phyloP scores from a whole-genome alignment of 345 rosid species.

The Acer negundo region DNA sequence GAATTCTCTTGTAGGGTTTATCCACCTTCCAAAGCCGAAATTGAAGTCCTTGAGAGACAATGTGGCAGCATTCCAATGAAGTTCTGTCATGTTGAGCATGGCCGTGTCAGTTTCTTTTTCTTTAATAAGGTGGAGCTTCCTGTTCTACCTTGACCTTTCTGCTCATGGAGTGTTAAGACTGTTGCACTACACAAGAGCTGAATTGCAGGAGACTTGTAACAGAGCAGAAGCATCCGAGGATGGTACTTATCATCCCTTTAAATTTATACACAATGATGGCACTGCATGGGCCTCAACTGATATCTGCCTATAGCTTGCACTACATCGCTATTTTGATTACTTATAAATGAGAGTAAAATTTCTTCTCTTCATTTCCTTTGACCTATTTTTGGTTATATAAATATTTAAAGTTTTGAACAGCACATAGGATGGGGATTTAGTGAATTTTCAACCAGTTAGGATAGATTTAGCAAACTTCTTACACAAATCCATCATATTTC shows the following conservation, averaged over 20 bases:
- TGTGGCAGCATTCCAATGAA: slow-evolving; percentile 46
- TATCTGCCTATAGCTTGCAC: neutral
- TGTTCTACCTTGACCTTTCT: slow-evolving; percentile 41
- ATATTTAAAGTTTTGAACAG: neutral
- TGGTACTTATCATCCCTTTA: neutral
- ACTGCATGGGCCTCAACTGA: neutral
- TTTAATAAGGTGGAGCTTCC: slow-evolving; percentile 48
- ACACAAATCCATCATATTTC: neutral
- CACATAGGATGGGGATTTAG: neutral
- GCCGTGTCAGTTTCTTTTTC: slow-evolving; percentile 71
- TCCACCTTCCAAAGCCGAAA: slow-evolving; percentile 58
- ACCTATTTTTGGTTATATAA: neutral
- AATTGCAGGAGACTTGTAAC: neutral
- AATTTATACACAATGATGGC: neutral
- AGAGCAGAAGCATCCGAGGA: neutral
- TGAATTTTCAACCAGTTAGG: neutral
- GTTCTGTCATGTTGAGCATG: slow-evolving; percentile 64
- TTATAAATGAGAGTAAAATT: neutral
- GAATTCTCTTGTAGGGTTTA: slow-evolving; percentile 40
- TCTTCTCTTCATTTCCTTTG: neutral
- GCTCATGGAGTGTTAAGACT: neutral
- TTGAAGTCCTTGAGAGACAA: slow-evolving; percentile 53
- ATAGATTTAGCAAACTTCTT: neutral
- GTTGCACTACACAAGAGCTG: neutral
- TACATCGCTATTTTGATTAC: neutral